A percentile compares a stretch with the other conserved stretches of the same genome.
phyloP scores from a whole-genome alignment of 1,139 yeast genomes.

The Hansenula sp. region DNA sequence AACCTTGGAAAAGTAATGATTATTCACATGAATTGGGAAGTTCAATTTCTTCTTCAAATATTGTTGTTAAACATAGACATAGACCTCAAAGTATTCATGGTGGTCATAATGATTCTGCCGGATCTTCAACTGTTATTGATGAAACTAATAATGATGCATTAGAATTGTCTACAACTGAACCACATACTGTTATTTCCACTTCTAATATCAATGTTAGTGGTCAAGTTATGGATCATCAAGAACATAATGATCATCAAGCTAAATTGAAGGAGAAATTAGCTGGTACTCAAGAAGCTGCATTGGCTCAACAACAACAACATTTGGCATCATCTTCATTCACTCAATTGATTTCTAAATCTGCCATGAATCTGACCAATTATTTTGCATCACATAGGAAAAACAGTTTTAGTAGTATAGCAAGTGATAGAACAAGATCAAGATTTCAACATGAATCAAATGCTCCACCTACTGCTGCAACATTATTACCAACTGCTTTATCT shows the following conservation, averaged over 20 bases:
- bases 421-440: constrained; percentile 27
- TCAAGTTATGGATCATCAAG: constrained; percentile 16
- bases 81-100: constrained; percentile 1
- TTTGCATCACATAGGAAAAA: constrained; percentile 26
- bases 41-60: constrained; percentile 13
- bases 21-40: constrained; percentile 10
- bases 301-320: constrained; percentile 10
- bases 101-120: neutral
- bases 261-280: constrained; percentile 10
- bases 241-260: neutral
- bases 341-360: constrained; percentile 30
- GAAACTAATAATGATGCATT: constrained; percentile 4
- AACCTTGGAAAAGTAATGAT: constrained; percentile 5
- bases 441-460: constrained; percentile 42
- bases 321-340: constrained; percentile 21
- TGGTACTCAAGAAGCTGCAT: constrained; percentile 6
- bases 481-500: constrained; percentile 47
- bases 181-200: constrained; percentile 19
- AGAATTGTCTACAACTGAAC: constrained; percentile 15
- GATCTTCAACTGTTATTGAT: neutral
- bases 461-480: constrained; percentile 46
- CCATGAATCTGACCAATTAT: constrained; percentile 30
- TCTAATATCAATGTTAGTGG: constrained; percentile 22
- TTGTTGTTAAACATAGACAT: constrained; percentile 15
- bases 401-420: constrained; percentile 31